phyloP scores from a whole-genome alignment of 495 filamentous ascomycete genomes.

The Oleoguttula mirabilis region DNA sequence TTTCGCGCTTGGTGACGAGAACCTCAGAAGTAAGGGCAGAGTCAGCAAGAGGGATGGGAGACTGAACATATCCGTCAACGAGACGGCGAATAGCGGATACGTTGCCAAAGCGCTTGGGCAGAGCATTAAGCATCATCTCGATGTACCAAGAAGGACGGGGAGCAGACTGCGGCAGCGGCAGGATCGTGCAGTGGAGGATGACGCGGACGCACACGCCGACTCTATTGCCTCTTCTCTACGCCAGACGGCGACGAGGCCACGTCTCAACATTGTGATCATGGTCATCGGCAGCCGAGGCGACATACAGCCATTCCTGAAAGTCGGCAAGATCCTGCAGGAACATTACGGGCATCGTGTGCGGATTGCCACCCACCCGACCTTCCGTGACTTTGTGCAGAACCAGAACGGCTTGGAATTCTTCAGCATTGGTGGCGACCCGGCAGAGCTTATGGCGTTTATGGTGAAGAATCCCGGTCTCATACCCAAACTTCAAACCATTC shows the following conservation, averaged over 20 bases:
- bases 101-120: conserved; percentile 57
- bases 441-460: conserved; percentile 71
- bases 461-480: conserved; percentile 67
- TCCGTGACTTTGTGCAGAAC: conserved; percentile 54
- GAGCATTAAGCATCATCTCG: conserved; percentile 35
- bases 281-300: conserved; percentile 67
- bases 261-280: conserved; percentile 64
- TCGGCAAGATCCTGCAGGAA: conserved; percentile 57
- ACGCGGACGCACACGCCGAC: neutral
- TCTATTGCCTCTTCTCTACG: conserved; percentile 6
- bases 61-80: conserved; percentile 56
- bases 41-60: conserved; percentile 58
- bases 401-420: conserved; percentile 58
- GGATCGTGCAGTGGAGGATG: conserved; percentile 3
- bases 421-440: conserved; percentile 57
- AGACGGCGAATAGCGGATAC: conserved; percentile 52
- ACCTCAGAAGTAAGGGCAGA: conserved; percentile 52
- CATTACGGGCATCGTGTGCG: conserved; percentile 58
- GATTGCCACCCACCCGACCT: conserved; percentile 56
- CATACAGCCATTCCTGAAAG: conserved; percentile 62
- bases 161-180: conserved; percentile 6
- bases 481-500: conserved; percentile 50
- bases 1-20: conserved; percentile 48
- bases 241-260: conserved; percentile 27
- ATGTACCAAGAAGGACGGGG: conserved; percentile 6